Evolutionary conservation across 768 basidiomycete species (phyloP).

Genomic region (Dioszegia hungarica): DNA sequence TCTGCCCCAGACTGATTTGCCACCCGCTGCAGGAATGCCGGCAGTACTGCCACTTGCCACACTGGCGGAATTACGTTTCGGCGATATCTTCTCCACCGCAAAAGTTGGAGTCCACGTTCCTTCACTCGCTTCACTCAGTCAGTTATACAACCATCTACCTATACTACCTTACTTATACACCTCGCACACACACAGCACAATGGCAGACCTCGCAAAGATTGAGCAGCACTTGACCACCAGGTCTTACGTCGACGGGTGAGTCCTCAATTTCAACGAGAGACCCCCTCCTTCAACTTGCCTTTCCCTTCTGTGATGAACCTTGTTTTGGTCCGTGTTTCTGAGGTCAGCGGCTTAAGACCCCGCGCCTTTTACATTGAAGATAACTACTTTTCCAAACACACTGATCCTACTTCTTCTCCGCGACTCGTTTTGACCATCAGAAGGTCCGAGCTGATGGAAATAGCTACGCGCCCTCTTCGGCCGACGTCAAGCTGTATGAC

Average conservation of each 20-base stretch:
- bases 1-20: too few relatives aligned
- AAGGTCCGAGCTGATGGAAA: constrained; percentile 7
- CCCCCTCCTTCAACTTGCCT: neutral
- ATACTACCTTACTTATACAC: too few relatives aligned
- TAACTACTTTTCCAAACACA: constrained; percentile 47
- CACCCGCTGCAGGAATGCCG: too few relatives aligned
- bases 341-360: constrained; percentile 50
- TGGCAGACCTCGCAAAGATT: constrained; percentile 55
- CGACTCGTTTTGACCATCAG: neutral
- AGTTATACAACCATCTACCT: too few relatives aligned
- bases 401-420: constrained; percentile 30
- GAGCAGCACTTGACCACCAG: constrained; percentile 75
- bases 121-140: too few relatives aligned
- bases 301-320: constrained; percentile 40
- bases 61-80: too few relatives aligned
- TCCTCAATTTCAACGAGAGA: neutral
- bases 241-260: constrained; percentile 49
- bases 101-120: too few relatives aligned
- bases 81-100: too few relatives aligned
- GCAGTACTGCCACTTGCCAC: too few relatives aligned
- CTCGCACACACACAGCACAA: constrained; percentile 16
- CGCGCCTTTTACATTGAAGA: constrained; percentile 47
- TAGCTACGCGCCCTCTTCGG: constrained; percentile 42
- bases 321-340: constrained; percentile 52
- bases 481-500: constrained; percentile 43